Conservation (phyloP, 345 rosid species). For the Eucalyptus lansdowneana region DNA sequence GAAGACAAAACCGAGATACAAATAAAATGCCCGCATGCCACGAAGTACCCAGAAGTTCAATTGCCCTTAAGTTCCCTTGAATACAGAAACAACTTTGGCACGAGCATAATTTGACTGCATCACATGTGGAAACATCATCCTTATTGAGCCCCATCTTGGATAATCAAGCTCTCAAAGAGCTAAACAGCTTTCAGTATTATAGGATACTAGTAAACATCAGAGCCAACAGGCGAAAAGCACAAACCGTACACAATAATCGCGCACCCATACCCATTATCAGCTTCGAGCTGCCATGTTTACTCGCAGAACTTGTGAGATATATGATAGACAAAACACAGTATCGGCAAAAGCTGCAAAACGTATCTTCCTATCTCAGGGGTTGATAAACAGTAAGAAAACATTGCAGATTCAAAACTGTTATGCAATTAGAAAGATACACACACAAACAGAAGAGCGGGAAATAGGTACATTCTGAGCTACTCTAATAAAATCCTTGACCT, state of each 20-base stretch:
- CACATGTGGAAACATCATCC: neutral
- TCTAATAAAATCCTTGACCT: neutral
- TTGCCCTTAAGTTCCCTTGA: neutral
- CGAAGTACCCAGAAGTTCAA: neutral
- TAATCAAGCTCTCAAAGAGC: neutral
- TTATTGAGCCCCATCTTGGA: neutral
- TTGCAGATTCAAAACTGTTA: neutral
- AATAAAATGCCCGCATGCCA: neutral
- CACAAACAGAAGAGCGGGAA: neutral
- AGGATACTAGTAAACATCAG: neutral
- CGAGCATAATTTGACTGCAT: neutral
- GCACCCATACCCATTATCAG: neutral
- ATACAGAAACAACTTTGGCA: neutral
- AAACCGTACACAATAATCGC: neutral
- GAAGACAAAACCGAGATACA: neutral
- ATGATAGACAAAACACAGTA: neutral
- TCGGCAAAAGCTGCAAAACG: neutral
- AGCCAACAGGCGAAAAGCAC: neutral
- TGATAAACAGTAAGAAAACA: neutral
- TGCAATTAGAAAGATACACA: neutral
- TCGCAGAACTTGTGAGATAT: neutral
- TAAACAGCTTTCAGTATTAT: neutral
- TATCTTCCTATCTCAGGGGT: neutral
- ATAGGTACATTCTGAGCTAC: neutral
- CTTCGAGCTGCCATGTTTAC: neutral